Conservation (phyloP, 2,329 filamentous ascomycete species). For the Leptographium radiaticola region DNA sequence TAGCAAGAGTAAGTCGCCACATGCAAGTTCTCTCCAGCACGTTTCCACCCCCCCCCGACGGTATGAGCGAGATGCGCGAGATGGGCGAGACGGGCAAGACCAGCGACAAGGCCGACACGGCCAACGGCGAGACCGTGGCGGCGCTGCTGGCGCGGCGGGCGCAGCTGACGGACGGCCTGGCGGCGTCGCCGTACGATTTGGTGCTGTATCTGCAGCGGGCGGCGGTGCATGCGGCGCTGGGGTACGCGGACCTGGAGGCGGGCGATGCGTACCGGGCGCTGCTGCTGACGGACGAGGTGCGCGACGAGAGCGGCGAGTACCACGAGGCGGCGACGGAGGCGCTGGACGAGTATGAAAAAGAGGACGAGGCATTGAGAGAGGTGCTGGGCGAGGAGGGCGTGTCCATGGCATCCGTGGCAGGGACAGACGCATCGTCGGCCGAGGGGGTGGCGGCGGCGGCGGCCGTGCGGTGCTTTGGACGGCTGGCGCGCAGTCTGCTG, state of each 20-base stretch:
- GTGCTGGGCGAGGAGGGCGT: not conserved
- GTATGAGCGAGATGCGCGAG: too few species aligned
- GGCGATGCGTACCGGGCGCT: slow-evolving; percentile 85
- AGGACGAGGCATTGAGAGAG: not conserved
- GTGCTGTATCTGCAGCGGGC: slow-evolving; percentile 59
- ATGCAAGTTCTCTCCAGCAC: too few species aligned
- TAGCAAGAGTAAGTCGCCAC: too few species aligned
- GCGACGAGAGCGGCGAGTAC: slow-evolving; percentile 71
- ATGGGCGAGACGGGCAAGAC: too few species aligned
- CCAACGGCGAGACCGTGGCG: not conserved
- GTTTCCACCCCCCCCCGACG: too few species aligned
- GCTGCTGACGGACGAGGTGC: slow-evolving; percentile 70
- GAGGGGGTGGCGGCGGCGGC: slow-evolving; percentile 30
- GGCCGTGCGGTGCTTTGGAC: slow-evolving; percentile 45
- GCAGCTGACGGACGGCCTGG: slow-evolving; percentile 41
- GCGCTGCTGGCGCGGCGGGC: slow-evolving; percentile 35
- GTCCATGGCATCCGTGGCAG: slow-evolving; percentile 19
- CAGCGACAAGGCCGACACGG: too few species aligned
- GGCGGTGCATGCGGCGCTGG: slow-evolving; percentile 55
- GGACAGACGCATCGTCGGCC: slow-evolving; percentile 14
- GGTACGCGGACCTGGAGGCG: slow-evolving; percentile 79
- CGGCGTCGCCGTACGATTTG: slow-evolving; percentile 43
- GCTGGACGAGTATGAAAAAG: slow-evolving; percentile 26
- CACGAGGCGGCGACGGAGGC: slow-evolving; percentile 52
- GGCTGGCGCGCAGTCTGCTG: slow-evolving; percentile 43